Evolutionary conservation across 164 flowering plant species (phyloP), one percentile per base, ranked within the genome.

Genomic region (Cinnamomum micranthum): DNA sequence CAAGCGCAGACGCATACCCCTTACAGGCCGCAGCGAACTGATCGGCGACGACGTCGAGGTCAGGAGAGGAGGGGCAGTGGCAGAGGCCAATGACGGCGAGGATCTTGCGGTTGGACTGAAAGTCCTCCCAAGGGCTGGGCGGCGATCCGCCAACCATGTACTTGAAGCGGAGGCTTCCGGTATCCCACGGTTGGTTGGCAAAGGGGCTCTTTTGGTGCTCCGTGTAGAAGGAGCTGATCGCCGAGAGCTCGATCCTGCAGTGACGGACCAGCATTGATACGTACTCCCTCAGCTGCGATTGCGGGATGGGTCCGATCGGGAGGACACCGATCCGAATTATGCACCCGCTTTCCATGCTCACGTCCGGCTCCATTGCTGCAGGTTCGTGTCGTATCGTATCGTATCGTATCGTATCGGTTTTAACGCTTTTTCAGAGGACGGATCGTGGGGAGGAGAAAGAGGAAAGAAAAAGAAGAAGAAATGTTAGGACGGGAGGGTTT

Each of bases 181-280:
- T 71, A 41, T 92, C 97, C 99, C 99, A 96, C 0, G 98, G 98
- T 83, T 96, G 99, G 74, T 92, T 72, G 0, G 97, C 72, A 77
- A 96, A 96, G n/a, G 99, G 99, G 25, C 91, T 87, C 79, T 96
- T 96, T 87, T 96, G 99, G 81, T 96, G 95, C 87, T 94, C 98
- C 2, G 94, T 90, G 88, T 96, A 96, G 90, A 96, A 96, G 19
- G 98, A 94, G 69, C 90, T 87, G 80, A 90, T 90, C 27, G 95
- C 81, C n/a, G 95, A 86, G 74, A 93, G 94, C 1, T 90, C 88
- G 78, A 94, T 83, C 75, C 79, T 79, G 62, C 82, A 82, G 84
- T 92, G 92, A 4, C 88, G 94, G 60, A 72, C 75, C 31, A 96
- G 87, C 87, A 92, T 87, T 13, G 97, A 79, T 25, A 83, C 80